Conservation (phyloP, 192 early-diverging fungal species). For the Coemansia sp. region DNA sequence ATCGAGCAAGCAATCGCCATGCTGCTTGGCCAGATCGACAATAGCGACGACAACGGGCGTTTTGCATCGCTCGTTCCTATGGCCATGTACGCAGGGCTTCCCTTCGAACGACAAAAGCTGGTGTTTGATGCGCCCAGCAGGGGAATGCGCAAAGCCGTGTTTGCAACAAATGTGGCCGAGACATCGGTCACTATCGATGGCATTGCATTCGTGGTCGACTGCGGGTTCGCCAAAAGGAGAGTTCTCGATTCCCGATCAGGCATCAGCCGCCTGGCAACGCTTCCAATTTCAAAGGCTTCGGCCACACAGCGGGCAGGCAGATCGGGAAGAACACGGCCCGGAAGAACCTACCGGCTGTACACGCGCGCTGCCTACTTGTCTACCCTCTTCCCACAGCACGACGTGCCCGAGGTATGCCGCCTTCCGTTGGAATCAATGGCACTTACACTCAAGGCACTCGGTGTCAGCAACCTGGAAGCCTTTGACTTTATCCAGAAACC, state of each 20-base stretch:
- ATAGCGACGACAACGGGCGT: constrained; percentile 11
- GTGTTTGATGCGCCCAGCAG: constrained; percentile 88
- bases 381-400: constrained; percentile 87
- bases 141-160: constrained; percentile 81
- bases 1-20: constrained; percentile 73
- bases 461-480: constrained; percentile 89
- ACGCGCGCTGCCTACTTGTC: constrained; percentile 85
- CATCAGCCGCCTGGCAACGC: constrained; percentile 88
- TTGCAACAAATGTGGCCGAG: constrained; percentile 97
- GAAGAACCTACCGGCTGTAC: constrained; percentile 92
- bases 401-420: constrained; percentile 88
- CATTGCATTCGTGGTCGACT: constrained; percentile 92
- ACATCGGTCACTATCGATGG: constrained; percentile 96
- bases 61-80: constrained; percentile 75
- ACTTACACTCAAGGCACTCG: constrained; percentile 85
- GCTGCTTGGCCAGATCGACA: constrained; percentile 60
- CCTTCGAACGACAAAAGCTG: constrained; percentile 82
- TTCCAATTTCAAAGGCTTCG: constrained; percentile 85
- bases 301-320: constrained; percentile 90
- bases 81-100: constrained; percentile 84
- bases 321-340: constrained; percentile 89
- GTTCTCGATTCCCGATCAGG: constrained; percentile 86
- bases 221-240: constrained; percentile 91
- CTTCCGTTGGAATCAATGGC: constrained; percentile 85
- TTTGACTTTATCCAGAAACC: constrained; percentile 98